Base-by-base conservation (phyloP, 2,329 filamentous ascomycete species). In the Ophiocordyceps polyrhachis-furcata region DNA sequence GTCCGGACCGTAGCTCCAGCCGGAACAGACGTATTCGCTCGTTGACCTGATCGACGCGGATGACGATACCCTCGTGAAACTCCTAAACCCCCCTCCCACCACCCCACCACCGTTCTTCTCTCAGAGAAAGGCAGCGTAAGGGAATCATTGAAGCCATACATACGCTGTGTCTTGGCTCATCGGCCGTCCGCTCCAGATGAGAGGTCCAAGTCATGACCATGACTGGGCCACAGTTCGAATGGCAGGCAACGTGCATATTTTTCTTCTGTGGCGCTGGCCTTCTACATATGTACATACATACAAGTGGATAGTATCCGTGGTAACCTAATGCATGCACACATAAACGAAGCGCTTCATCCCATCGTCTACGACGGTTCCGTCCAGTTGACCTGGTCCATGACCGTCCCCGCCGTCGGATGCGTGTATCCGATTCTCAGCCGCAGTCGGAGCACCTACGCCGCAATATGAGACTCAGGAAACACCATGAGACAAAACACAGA, bases 351-450 rank as follows among this genome's bases (percentile, higher is more conserved):
- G 15, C 31, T 14, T n/a, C 31, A 32, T 14, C 31, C 31, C 31
- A 14, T 14, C n/a, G 7, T 19, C 21, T 41, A 67, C 44, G 64
- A 69, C 45, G 86, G 80, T 64, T 98, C 91, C 28, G 83, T 81
- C 91, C 91, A 98, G 66, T 95, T 93, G 47, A 96, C 87, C 64
- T 96, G 88, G 57, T 98, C 91, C 58, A 82, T 81, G 17, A 93
- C 71, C 49, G 81, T 73, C 44, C 78, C 78, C 21, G 70, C 75
- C 47, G 75, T 73, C 46, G 81, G 76, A 60, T 83, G 82, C 31
- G 74, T 68, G 60, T 87, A 96, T 46, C 76, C 79, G 56, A 98
- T 76, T 64, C 87, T 87, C 56, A 98, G 68, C 57, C 91, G 79
- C 54, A 98, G 68, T 49, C 89, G 78, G 50, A 98, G 74, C 51